Conservation (phyloP, 1,139 yeast genomes). For the Kodamaea arcana region DNA sequence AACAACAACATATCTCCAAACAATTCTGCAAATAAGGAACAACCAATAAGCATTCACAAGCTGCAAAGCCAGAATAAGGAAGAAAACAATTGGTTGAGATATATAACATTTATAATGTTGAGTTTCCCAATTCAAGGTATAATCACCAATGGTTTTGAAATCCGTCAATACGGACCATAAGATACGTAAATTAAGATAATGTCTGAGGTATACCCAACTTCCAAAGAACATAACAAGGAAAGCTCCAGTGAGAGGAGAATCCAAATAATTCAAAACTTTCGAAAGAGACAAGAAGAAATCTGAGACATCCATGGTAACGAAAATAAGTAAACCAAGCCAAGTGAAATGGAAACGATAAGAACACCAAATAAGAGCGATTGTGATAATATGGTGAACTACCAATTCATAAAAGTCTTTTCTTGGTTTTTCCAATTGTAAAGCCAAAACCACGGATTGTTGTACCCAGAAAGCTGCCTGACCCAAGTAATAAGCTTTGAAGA, state of each 20-base stretch:
- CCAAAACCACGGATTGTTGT: conserved; percentile 82
- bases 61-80: conserved; percentile 74
- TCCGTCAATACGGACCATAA: conserved; percentile 88
- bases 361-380: conserved; percentile 80
- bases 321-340: conserved; percentile 89
- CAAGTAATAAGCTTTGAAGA: conserved; percentile 77
- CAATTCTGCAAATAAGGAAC: conserved; percentile 71
- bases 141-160: conserved; percentile 79
- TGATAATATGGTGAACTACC: conserved; percentile 88
- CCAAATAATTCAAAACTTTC: conserved; percentile 78
- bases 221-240: conserved; percentile 64
- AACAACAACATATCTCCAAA: conserved; percentile 57
- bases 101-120: conserved; percentile 96
- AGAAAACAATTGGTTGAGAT: conserved; percentile 84
- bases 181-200: conserved; percentile 72
- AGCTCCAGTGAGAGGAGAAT: conserved; percentile 59
- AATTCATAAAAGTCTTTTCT: conserved; percentile 90
- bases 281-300: conserved; percentile 85
- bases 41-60: conserved; percentile 87
- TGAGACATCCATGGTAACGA: conserved; percentile 92
- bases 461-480: conserved; percentile 98
- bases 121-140: conserved; percentile 77
- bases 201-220: conserved; percentile 87
- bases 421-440: conserved; percentile 87
- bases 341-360: conserved; percentile 96